Conservation (phyloP, 2,329 filamentous ascomycete species). For the Fusarium concolor region DNA sequence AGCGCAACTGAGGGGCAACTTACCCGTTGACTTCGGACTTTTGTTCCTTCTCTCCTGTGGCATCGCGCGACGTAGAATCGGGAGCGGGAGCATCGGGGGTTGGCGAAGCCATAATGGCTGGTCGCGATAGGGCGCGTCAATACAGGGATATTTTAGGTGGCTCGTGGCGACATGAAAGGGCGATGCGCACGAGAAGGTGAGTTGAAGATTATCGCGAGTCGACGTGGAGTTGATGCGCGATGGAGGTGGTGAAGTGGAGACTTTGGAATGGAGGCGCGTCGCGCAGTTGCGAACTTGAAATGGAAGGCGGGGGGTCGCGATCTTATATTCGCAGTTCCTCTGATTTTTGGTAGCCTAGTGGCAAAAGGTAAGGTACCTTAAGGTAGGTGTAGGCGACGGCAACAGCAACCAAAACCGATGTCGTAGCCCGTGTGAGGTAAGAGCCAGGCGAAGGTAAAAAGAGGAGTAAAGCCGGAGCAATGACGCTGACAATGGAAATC, state of each 20-base stretch:
- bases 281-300: conserved; percentile 31
- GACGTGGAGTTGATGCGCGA: conserved; percentile 32
- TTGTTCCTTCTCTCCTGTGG: conserved; percentile 46
- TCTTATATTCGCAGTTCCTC: conserved; percentile 31
- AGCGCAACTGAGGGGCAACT: conserved; percentile 40
- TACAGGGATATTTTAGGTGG: conserved; percentile 45
- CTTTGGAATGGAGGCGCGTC: conserved; percentile 40
- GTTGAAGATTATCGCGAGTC: conserved; percentile 4
- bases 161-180: conserved; percentile 54
- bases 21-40: conserved; percentile 55
- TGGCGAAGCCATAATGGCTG: conserved; percentile 66
- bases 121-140: conserved; percentile 53
- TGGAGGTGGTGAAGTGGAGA: conserved; percentile 28
- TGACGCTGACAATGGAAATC: conserved; percentile 32
- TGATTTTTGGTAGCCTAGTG: conserved; percentile 36
- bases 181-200: conserved; percentile 21
- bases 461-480: conserved; percentile 29
- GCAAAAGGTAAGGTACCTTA: neutral
- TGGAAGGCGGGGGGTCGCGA: conserved; percentile 31
- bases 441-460: conserved; percentile 23
- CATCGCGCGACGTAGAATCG: conserved; percentile 61
- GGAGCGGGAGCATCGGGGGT: conserved; percentile 54
- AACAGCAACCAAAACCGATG: conserved; percentile 25
- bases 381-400: conserved; percentile 25
- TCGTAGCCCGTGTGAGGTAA: conserved; percentile 33